A percentile compares a stretch with the other conserved stretches of the same genome.
Conservation (phyloP, 139 green algal genomes). For the Dunaliella primolecta region DNA sequence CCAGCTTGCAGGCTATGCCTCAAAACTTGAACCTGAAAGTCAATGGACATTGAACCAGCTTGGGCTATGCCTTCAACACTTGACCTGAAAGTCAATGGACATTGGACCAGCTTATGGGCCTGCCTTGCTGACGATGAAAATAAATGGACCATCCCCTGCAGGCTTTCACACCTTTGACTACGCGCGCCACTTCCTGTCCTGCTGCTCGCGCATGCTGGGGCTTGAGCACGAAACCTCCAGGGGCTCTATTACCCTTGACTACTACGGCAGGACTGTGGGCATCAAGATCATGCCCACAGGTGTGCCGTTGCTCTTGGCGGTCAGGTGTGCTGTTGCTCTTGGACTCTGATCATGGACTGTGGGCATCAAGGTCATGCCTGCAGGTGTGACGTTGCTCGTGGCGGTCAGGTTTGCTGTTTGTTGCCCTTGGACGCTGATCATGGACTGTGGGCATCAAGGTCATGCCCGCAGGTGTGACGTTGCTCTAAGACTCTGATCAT, state of each 20-base stretch:
- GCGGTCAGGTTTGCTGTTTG: conserved; percentile 35
- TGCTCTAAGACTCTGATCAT: background rate
- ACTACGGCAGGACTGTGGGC: conserved; percentile 91
- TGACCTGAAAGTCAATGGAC: no score
- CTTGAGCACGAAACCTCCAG: conserved; percentile 89
- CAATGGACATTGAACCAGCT: no score
- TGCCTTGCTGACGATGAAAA: no score
- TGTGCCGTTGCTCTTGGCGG: background rate
- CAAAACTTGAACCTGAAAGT: no score
- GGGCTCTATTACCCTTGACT: conserved; percentile 90
- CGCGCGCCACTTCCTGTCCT: conserved; percentile 96
- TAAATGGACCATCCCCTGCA: no score
- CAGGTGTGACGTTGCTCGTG: conserved; percentile 42
- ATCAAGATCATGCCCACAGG: conserved; percentile 98
- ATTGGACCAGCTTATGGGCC: no score
- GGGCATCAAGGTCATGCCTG: conserved; percentile 97
- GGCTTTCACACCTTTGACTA: conserved; percentile 99
- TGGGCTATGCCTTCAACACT: no score
- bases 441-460: conserved; percentile 95
- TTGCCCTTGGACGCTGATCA: background rate
- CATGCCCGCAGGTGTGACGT: conserved; percentile 83
- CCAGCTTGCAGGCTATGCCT: no score
- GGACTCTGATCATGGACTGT: conserved; percentile 63
- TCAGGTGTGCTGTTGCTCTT: background rate
- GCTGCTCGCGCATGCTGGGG: conserved; percentile 92